phyloP scores from a whole-genome alignment of 202 grass and related monocot species.

The Carex arenaria region DNA sequence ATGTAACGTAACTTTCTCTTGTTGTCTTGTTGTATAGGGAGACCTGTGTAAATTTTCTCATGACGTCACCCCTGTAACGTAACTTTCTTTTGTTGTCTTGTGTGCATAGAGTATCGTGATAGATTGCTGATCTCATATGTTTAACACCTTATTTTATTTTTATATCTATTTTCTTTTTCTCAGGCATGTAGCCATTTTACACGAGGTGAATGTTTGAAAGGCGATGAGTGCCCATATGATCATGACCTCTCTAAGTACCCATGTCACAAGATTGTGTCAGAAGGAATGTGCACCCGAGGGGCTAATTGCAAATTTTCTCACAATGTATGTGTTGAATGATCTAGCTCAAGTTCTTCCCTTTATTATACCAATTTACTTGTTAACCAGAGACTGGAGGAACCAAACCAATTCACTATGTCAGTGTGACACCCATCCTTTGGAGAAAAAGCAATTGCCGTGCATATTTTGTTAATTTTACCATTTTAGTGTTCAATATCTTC shows the following conservation, averaged over 20 bases:
- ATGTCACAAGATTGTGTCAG: slow-evolving; percentile 77
- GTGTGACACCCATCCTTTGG: neutral
- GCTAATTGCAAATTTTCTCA: slow-evolving; percentile 97
- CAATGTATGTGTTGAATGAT: slow-evolving; percentile 34
- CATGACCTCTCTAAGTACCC: slow-evolving; percentile 82
- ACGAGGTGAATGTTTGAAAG: slow-evolving; percentile 81
- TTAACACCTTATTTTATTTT: slow-evolving; percentile 18
- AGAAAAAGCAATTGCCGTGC: neutral
- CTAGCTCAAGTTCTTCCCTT: neutral
- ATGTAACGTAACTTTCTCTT: slow-evolving; percentile 10
- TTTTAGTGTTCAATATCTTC: neutral
- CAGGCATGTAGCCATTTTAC: slow-evolving; percentile 90
- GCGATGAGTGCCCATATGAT: slow-evolving; percentile 88
- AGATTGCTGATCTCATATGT: neutral
- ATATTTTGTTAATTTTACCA: neutral
- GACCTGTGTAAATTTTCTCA: slow-evolving; percentile 84
- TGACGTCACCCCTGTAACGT: slow-evolving; percentile 69
- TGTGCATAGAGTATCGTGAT: neutral
- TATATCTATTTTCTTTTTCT: slow-evolving; percentile 14
- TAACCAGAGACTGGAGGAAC: neutral
- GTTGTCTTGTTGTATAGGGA: slow-evolving; percentile 49
- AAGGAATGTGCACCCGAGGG: slow-evolving; percentile 66
- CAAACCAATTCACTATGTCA: neutral
- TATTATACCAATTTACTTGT: neutral
- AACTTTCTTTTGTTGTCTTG: no score